Base-by-base conservation (phyloP, 2,329 filamentous ascomycete species). In the Aureobasidium sp. region DNA sequence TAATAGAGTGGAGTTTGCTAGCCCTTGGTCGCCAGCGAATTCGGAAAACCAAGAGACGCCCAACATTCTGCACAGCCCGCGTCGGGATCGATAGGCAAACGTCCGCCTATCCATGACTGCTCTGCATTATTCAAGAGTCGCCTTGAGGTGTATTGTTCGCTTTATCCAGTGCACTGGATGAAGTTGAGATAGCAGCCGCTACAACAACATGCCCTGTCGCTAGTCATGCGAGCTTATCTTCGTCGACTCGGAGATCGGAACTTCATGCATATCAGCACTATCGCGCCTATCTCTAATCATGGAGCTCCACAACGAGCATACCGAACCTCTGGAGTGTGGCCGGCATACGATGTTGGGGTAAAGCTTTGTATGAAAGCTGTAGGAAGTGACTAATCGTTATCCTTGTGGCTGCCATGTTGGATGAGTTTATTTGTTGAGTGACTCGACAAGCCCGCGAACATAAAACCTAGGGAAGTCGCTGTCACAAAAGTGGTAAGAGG, bases 41-140 rank as follows among this genome's bases (percentile, higher is more conserved):
- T 43, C 27, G 36, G 59, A 42, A 33, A 47, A 33, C 45, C 59
- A 53, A 53, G 59, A 53, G 27, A 62, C 42, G 59, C 59, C 47
- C 59, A 62, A 47, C 59, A 62, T 48, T 38, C 20, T 61, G 58
- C 58, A 61, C 43, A 61, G 58, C 58, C 58, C 58, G 33, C 16
- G 11, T 11, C 16, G 13, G 58, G 25, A 23, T 9, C 53, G 59
- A 62, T 62, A 62, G 59, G 59, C 59, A 51, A 43, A 53, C 27
- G 59, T 42, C 33, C 47, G 59, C 59, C 59, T 51, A 38, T 10
- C 16, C 25, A 43, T 62, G 47, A 62, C 59, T 53, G 59, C 25
- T 25, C 20, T 3, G 40, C 27, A 62, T 62, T 62, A 53, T 53
- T 47, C 55, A 59, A 20, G 7, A 23, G 7, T 23, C 13, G 9